Conservation (phyloP, 2,329 filamentous ascomycete genomes). For the Fusarium sp. region DNA sequence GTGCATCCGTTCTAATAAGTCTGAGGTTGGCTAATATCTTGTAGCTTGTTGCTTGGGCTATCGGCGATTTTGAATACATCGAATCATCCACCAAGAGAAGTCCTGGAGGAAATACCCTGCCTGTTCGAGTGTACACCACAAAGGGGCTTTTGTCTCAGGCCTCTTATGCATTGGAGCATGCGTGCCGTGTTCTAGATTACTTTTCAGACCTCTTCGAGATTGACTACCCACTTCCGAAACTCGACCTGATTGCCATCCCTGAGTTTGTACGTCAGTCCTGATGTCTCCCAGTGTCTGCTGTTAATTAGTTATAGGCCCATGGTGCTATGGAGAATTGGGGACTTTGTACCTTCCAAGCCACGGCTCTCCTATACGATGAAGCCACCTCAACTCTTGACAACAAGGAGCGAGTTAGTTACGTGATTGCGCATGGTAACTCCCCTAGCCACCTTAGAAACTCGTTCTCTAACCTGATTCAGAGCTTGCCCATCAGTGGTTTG, state of each 20-base stretch:
- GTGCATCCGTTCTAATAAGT: not conserved
- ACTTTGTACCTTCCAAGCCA: constrained; percentile 78
- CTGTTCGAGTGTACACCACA: not conserved
- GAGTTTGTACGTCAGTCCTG: constrained; percentile 56
- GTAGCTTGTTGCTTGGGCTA: not conserved
- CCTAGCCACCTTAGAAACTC: not conserved
- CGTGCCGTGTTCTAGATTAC: constrained; percentile 91
- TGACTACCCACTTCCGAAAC: constrained; percentile 91
- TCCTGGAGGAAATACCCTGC: not conserved
- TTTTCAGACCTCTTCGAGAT: constrained; percentile 94
- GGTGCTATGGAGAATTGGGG: not conserved
- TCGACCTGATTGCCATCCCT: constrained; percentile 88
- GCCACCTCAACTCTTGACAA: constrained; percentile 88
- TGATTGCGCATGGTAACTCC: constrained; percentile 71
- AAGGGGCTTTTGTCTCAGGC: constrained; percentile 75
- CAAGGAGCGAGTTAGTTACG: constrained; percentile 93
- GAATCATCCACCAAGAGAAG: not conserved
- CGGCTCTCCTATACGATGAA: constrained; percentile 92
- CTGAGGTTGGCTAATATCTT: not conserved
- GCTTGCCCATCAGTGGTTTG: constrained; percentile 95
- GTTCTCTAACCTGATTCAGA: constrained; percentile 57
- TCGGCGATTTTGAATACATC: not conserved
- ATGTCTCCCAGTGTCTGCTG: not conserved
- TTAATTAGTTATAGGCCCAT: not conserved
- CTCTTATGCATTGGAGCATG: constrained; percentile 87